Evolutionary conservation across 1,139 yeast genomes (phyloP).

Genomic region (Hemisphaericaspora lyxosophila): DNA sequence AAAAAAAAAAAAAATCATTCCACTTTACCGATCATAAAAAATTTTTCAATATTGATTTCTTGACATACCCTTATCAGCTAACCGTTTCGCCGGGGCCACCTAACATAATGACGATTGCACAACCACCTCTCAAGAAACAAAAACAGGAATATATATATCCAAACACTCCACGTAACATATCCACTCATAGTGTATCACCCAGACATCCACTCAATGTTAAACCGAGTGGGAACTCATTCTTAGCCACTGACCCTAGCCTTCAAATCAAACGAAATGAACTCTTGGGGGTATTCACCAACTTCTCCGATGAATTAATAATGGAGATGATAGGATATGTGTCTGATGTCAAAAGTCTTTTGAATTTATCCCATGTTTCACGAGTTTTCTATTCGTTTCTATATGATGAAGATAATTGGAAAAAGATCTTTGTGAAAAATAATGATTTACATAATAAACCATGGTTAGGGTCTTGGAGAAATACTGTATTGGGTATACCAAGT

Average conservation of each 20-base stretch:
- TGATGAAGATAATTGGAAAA: slow-evolving; percentile 81
- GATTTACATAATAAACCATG: slow-evolving; percentile 36
- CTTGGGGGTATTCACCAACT: slow-evolving; percentile 52
- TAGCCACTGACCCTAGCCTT: slow-evolving; percentile 21
- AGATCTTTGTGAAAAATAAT: slow-evolving; percentile 40
- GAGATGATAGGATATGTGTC: slow-evolving; percentile 46
- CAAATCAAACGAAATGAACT: slow-evolving; percentile 28
- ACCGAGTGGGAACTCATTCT: slow-evolving; percentile 65
- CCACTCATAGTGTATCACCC: slow-evolving; percentile 21
- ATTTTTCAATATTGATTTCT: background rate
- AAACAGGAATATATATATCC: slow-evolving; percentile 15
- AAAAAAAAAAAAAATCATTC: background rate
- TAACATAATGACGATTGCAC: slow-evolving; percentile 1
- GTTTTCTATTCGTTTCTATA: slow-evolving; percentile 68
- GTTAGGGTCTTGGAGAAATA: slow-evolving; percentile 79
- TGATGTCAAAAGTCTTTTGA: slow-evolving; percentile 45
- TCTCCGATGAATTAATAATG: slow-evolving; percentile 62
- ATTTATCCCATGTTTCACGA: slow-evolving; percentile 58
- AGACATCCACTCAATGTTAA: slow-evolving; percentile 73
- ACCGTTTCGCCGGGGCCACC: too few relatives aligned
- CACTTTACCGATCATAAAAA: background rate
- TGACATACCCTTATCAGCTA: too few relatives aligned
- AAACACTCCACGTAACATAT: slow-evolving; percentile 21
- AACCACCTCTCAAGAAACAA: slow-evolving; percentile 13
- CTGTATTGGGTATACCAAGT: slow-evolving; percentile 45